A percentile compares a stretch with the other conserved stretches of the same genome.
These are phyloP conservation scores for Vitellaria paradoxa DNA, from an alignment of 179 eudicot genomes.

Conservation along the genomic window DNA sequence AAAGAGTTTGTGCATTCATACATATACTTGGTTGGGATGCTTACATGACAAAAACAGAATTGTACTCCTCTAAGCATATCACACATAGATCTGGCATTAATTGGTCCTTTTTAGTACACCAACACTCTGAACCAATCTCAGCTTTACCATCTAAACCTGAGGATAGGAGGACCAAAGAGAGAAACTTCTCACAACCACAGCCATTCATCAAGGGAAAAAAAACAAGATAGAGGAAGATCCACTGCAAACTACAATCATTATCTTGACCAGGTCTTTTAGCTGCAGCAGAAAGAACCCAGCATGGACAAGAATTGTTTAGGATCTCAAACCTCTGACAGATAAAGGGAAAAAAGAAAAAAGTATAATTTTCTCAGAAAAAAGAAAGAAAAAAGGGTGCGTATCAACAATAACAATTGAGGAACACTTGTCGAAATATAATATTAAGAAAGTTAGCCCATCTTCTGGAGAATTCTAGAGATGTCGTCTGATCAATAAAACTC, in stretches of 20 bases:
- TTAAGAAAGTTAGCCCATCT: background rate
- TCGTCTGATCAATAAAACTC: too few species aligned
- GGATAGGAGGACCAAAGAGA: background rate
- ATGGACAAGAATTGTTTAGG: constrained; percentile 11
- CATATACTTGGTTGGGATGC: constrained; percentile 13
- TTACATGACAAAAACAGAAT: constrained; percentile 97
- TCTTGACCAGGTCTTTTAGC: constrained; percentile 68
- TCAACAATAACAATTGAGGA: background rate
- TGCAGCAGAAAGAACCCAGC: constrained; percentile 93
- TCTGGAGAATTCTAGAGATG: background rate
- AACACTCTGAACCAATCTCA: constrained; percentile 64
- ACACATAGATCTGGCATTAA: constrained; percentile 89
- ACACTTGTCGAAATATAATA: background rate
- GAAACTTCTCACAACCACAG: background rate
- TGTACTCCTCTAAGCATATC: constrained; percentile 92
- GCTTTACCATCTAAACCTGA: constrained; percentile 47
- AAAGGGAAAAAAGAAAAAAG: background rate
- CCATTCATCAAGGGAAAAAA: background rate
- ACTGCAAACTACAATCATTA: constrained; percentile 36
- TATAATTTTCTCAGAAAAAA: background rate
- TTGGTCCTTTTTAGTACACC: constrained; percentile 47
- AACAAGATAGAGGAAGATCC: background rate
- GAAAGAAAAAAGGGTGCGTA: too few species aligned
- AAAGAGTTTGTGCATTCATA: background rate
- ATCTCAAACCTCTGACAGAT: background rate